A percentile compares a stretch with the other conserved stretches of the same genome.
phyloP scores from a whole-genome alignment of 768 basidiomycete species.

The Chalciporus sphaerocephalus region DNA sequence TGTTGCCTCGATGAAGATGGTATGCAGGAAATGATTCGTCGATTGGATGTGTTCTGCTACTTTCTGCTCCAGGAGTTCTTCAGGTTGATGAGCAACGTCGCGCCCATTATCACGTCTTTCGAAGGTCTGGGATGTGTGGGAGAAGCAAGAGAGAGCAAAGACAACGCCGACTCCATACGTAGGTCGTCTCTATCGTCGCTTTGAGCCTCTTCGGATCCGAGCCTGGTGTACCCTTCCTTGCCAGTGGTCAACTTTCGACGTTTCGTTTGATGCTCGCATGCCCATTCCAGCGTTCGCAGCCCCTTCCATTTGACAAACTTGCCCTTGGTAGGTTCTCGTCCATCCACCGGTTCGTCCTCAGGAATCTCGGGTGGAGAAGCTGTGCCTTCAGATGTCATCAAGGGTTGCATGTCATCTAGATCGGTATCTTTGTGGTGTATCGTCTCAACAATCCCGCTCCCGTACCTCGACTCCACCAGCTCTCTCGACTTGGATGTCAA shows the following conservation, averaged over 20 bases:
- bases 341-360: neutral
- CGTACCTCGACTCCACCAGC: neutral
- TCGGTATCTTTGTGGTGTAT: slow-evolving; percentile 1
- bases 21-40: slow-evolving; percentile 21
- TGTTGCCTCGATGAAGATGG: slow-evolving; percentile 17
- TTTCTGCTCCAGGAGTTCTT: slow-evolving; percentile 28
- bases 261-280: slow-evolving; percentile 39
- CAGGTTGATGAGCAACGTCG: slow-evolving; percentile 26
- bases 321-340: slow-evolving; percentile 10
- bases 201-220: slow-evolving; percentile 18
- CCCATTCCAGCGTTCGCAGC: slow-evolving; percentile 41
- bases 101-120: slow-evolving; percentile 27
- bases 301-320: slow-evolving; percentile 15
- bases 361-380: slow-evolving; percentile 1
- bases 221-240: slow-evolving; percentile 15
- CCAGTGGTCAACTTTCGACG: slow-evolving; percentile 31
- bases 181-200: slow-evolving; percentile 6
- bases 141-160: slow-evolving; percentile 29
- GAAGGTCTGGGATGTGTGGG: slow-evolving; percentile 2
- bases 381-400: neutral
- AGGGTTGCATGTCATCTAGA: neutral
- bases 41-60: slow-evolving; percentile 17
- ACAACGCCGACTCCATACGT: slow-evolving; percentile 26
- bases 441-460: neutral
- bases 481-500: slow-evolving; percentile 10